Conservation (phyloP, 2,329 filamentous ascomycete species). For the Davidsoniella virescens region DNA sequence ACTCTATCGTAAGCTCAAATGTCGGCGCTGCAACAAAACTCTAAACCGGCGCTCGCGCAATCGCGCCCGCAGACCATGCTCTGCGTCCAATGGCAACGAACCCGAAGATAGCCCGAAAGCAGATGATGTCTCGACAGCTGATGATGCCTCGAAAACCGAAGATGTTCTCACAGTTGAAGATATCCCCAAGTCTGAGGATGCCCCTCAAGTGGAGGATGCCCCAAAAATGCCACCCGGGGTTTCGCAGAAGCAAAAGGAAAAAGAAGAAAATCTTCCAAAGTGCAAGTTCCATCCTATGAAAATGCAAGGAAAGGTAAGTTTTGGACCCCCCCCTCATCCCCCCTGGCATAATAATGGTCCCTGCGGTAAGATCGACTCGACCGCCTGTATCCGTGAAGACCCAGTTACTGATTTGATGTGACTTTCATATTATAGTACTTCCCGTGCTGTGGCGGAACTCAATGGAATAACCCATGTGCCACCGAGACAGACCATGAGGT, state of each 20-base stretch:
- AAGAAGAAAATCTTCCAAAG: constrained; percentile 4
- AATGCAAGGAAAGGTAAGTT: constrained; percentile 18
- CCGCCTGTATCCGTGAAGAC: no score
- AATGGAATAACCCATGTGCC: constrained; percentile 17
- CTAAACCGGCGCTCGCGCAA: neutral
- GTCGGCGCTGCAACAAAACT: constrained; percentile 17
- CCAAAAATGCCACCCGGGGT: neutral
- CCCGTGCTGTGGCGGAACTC: constrained; percentile 19
- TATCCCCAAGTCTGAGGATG: no score
- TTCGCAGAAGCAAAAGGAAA: neutral
- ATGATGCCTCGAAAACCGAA: no score
- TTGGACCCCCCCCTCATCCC: no score
- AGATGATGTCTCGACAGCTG: no score
- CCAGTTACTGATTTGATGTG: no score
- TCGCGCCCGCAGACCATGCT: neutral
- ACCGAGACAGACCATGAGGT: constrained; percentile 17
- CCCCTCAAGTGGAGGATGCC: no score
- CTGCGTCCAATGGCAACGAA: neutral
- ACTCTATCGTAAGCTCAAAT: constrained; percentile 20
- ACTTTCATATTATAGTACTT: constrained; percentile 13
- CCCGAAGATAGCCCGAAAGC: neutral
- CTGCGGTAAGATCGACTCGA: no score
- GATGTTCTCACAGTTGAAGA: no score
- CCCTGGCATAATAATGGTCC: neutral
- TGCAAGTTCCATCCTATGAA: constrained; percentile 17